These are phyloP conservation scores for Baeospora myosura DNA, from an alignment of 1,284 basidiomycete genomes.

Conservation along the genomic window DNA sequence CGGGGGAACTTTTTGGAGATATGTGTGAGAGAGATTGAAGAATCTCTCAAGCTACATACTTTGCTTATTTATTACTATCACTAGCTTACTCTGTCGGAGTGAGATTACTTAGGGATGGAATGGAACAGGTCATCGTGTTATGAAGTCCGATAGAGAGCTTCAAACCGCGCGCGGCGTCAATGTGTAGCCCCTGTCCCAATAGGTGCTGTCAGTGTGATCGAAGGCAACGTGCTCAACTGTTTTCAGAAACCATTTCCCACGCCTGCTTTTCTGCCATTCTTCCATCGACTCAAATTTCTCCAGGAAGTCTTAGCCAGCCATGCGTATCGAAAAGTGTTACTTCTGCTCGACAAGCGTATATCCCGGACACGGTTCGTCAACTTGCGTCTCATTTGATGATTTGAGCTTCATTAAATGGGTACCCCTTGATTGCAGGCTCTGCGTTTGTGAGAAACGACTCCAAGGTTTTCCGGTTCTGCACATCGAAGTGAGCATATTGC, in stretches of 20 bases:
- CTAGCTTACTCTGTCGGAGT: too few relatives aligned
- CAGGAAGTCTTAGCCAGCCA: slow-evolving; percentile 24
- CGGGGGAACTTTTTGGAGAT: slow-evolving; percentile 44
- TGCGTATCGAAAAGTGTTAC: slow-evolving; percentile 77
- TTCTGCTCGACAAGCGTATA: slow-evolving; percentile 86
- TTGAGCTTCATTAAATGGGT: neutral
- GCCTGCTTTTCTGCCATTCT: too few relatives aligned
- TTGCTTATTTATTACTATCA: neutral
- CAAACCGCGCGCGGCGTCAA: too few relatives aligned
- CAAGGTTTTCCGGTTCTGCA: slow-evolving; percentile 95
- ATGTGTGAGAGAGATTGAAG: slow-evolving; percentile 16
- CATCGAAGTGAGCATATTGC: slow-evolving; percentile 71
- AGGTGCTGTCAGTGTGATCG: too few relatives aligned
- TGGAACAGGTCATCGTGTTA: too few relatives aligned
- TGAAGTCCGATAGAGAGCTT: too few relatives aligned
- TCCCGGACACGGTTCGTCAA: slow-evolving; percentile 69
- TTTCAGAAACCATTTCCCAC: too few relatives aligned
- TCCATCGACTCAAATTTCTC: too few relatives aligned
- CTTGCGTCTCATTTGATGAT: neutral
- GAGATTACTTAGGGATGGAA: too few relatives aligned
- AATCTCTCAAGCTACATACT: too few relatives aligned
- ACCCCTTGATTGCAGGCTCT: slow-evolving; percentile 43
- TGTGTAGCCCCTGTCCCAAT: too few relatives aligned
- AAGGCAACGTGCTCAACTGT: too few relatives aligned
- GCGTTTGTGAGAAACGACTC: slow-evolving; percentile 96